phyloP scores from a whole-genome alignment of 345 rosid genomes.

The Euphorbia lathyris region DNA sequence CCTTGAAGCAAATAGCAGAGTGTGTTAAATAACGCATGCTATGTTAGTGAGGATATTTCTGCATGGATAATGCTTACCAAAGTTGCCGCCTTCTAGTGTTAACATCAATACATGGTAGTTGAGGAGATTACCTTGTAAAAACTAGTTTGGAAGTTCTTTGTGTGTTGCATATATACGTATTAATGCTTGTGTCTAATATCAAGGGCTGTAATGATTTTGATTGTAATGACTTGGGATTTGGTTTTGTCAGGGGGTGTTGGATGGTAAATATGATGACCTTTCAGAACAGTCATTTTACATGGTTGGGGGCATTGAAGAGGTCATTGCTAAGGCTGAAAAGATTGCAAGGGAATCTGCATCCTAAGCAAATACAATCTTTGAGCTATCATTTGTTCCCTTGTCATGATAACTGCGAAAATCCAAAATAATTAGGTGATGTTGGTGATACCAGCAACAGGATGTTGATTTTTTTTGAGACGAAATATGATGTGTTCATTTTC shows the following conservation, averaged over 20 bases:
- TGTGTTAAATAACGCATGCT: background rate
- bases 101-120: background rate
- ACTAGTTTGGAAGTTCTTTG: background rate
- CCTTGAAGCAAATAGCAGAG: background rate
- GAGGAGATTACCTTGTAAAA: background rate
- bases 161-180: background rate
- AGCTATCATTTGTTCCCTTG: slow-evolving; percentile 3
- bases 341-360: slow-evolving; percentile 64
- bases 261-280: slow-evolving; percentile 81
- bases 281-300: slow-evolving; percentile 79
- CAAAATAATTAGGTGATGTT: slow-evolving; percentile 21
- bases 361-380: background rate
- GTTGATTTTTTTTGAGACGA: slow-evolving; percentile 27
- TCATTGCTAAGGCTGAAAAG: slow-evolving; percentile 79
- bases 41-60: background rate
- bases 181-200: background rate
- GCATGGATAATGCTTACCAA: background rate
- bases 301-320: slow-evolving; percentile 89
- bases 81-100: too few species aligned
- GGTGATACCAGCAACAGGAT: slow-evolving; percentile 23
- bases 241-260: slow-evolving; percentile 62
- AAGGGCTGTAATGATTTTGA: background rate
- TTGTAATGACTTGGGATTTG: background rate
- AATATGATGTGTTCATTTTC: background rate
- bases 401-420: slow-evolving; percentile 16